phyloP scores from a whole-genome alignment of 352 stramenopile species.

The Pythium angustatum region DNA sequence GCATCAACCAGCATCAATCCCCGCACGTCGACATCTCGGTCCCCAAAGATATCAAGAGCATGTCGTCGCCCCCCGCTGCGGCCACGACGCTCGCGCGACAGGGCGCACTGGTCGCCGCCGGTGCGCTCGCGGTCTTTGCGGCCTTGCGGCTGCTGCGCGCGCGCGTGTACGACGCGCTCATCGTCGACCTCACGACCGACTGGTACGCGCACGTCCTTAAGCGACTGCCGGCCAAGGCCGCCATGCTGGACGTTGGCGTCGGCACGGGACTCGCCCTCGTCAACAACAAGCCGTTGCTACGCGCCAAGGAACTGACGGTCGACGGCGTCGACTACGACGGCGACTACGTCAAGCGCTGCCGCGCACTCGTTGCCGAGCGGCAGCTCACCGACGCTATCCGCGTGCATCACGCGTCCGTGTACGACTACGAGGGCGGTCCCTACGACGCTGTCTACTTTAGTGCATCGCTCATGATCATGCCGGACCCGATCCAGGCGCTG shows the following conservation, averaged over 20 bases:
- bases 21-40: too few species aligned
- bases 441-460: constrained; percentile 93
- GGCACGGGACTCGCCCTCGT: constrained; percentile 77
- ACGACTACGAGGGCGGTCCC: constrained; percentile 62
- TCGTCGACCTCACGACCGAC: constrained; percentile 85
- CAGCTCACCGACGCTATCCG: constrained; percentile 49
- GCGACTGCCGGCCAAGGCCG: constrained; percentile 49
- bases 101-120: constrained; percentile 24
- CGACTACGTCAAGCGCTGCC: constrained; percentile 82
- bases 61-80: constrained; percentile 7
- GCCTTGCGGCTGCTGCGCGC: constrained; percentile 60
- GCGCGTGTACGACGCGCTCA: constrained; percentile 87
- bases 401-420: constrained; percentile 80
- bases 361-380: constrained; percentile 42
- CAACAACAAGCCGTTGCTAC: constrained; percentile 66
- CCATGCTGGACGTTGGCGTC: constrained; percentile 89
- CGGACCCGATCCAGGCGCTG: constrained; percentile 83
- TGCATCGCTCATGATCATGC: constrained; percentile 92
- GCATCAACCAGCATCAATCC: too few species aligned
- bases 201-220: constrained; percentile 88
- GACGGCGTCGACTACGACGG: constrained; percentile 90
- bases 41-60: too few species aligned
- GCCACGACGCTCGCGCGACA: constrained; percentile 16
- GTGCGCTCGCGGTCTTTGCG: constrained; percentile 44
- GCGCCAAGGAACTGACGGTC: constrained; percentile 67